These are phyloP conservation scores for Pichia sp. DNA, from an alignment of 1,139 yeast genomes.

Conservation along the genomic window DNA sequence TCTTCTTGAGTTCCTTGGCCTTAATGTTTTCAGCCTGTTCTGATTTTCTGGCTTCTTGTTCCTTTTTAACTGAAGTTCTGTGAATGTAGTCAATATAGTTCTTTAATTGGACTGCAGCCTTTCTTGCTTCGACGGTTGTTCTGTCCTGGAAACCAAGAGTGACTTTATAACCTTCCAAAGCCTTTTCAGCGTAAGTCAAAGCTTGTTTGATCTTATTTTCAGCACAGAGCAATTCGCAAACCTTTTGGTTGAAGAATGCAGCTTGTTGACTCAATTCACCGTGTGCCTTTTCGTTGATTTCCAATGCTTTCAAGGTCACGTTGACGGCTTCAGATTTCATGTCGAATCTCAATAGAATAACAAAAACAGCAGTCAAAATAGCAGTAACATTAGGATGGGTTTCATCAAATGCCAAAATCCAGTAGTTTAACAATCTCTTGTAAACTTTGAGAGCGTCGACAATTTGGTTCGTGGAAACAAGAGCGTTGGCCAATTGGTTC, in stretches of 20 bases:
- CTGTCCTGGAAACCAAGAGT: conserved; percentile 56
- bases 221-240: conserved; percentile 55
- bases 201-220: conserved; percentile 48
- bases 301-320: conserved; percentile 42
- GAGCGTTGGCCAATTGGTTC: conserved; percentile 68
- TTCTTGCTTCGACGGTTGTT: conserved; percentile 54
- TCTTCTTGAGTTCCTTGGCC: conserved; percentile 23
- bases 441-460: conserved; percentile 57
- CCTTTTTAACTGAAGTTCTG: conserved; percentile 14
- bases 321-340: conserved; percentile 37
- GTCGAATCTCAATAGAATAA: conserved; percentile 47
- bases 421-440: conserved; percentile 49
- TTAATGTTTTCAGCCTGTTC: conserved; percentile 24
- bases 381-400: conserved; percentile 66
- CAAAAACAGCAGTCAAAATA: conserved; percentile 58
- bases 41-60: conserved; percentile 17
- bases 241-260: conserved; percentile 54
- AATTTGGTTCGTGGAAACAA: conserved; percentile 50
- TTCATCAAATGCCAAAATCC: conserved; percentile 45
- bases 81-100: conserved; percentile 27
- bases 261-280: conserved; percentile 54
- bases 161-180: conserved; percentile 46
- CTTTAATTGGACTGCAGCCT: conserved; percentile 47
- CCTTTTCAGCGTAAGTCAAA: conserved; percentile 39
- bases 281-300: conserved; percentile 24